Conservation (phyloP, 176 grass and related monocot genomes). For the Bromus sterilis region DNA sequence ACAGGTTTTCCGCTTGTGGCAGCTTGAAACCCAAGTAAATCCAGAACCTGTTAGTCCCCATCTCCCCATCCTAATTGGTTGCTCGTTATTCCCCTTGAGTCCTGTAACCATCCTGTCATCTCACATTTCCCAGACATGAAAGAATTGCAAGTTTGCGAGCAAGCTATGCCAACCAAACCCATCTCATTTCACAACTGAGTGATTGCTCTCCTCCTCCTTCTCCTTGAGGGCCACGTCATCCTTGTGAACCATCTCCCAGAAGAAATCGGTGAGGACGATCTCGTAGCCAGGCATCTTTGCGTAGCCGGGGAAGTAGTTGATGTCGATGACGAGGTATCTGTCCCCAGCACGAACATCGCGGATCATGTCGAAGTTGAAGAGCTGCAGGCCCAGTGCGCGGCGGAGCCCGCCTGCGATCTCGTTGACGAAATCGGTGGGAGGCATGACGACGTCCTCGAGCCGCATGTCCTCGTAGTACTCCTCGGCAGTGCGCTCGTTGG, state of each 20-base stretch:
- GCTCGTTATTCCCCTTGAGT: slow-evolving; percentile 21
- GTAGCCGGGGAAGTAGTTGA: slow-evolving; percentile 93
- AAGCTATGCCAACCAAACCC: background rate
- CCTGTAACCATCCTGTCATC: slow-evolving; percentile 7
- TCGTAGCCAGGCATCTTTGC: slow-evolving; percentile 91
- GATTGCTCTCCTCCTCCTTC: slow-evolving; percentile 5
- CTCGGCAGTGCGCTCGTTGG: slow-evolving; percentile 20
- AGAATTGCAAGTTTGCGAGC: slow-evolving; percentile 22
- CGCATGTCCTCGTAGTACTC: slow-evolving; percentile 51
- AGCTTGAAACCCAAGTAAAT: slow-evolving; percentile 14
- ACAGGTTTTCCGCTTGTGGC: slow-evolving; percentile 6
- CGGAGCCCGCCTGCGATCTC: slow-evolving; percentile 60
- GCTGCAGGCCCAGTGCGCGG: slow-evolving; percentile 59
- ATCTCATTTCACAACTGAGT: slow-evolving; percentile 26
- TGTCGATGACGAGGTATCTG: slow-evolving; percentile 84
- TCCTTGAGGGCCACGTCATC: slow-evolving; percentile 9
- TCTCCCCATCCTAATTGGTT: slow-evolving; percentile 15
- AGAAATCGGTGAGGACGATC: slow-evolving; percentile 67
- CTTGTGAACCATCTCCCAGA: slow-evolving; percentile 57
- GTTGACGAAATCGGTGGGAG: slow-evolving; percentile 50
- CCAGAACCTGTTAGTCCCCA: background rate
- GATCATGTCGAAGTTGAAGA: slow-evolving; percentile 97
- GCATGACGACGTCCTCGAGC: slow-evolving; percentile 58
- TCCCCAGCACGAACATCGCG: slow-evolving; percentile 61
- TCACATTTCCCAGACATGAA: slow-evolving; percentile 6